Evolutionary conservation across 176 grass and related monocot genomes (phyloP), one percentile per base, ranked within the genome.

Genomic region (Phyllostachys edulis): DNA sequence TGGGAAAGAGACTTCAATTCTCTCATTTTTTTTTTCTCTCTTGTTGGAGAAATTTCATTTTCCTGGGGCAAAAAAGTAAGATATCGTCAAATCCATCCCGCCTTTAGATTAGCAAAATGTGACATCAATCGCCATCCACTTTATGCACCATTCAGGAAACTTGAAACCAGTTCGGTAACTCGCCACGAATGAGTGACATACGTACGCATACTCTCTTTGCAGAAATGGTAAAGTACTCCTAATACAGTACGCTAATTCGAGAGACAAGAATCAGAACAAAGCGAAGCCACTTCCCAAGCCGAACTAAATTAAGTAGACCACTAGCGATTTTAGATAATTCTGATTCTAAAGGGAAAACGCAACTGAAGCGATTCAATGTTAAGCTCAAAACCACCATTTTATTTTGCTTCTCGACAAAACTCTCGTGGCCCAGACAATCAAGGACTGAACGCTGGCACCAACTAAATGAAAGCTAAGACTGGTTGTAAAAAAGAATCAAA

Each of bases 91-190:
- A 84, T 75, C 74, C 16, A 32, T 5, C 34, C 42, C 37, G 50
- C 42, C 65, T 69, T 87, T 34, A 34, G 2, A 20, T 63, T 44
- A 52, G 80, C 50, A 5, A 52, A 80, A 4, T 79, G 73, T 27
- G 14, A 51, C 67, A 69, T 84, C 89, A 90, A 50, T 90, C 83
- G 7, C 29, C 78, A 71, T 82, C 88, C 2, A 21, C 83, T 86
- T 90, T 86, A 65, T 56, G 17, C 46, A 9, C 68, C 88, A 50
- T 47, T 87, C 23, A 10, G 15, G 46, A 1, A 77, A 24, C 23
- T 16, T 16, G 49, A 73, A 12, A 15, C 67, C 73, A 41, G 47
- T 34, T 49, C n/a, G 61, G 57, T 82, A 82, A 67, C 49, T 78
- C 21, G 32, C 4, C 73, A 41, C 39, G 20, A 82, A 81, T 1